Conservation (phyloP, 495 filamentous ascomycete species). For the Aspergillus campestris region DNA sequence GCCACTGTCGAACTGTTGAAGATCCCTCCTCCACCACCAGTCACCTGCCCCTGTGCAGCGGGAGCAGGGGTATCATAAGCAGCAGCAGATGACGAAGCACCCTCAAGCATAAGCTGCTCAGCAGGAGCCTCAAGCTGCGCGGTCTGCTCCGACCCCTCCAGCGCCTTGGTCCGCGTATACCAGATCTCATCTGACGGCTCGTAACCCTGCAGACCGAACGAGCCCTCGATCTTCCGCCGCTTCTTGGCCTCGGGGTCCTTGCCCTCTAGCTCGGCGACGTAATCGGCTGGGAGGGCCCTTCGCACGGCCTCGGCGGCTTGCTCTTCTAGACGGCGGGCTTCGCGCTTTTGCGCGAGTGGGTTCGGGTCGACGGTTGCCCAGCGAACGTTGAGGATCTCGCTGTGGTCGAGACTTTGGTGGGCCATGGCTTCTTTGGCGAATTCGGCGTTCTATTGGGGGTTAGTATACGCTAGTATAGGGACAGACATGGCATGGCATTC, state of each 20-base stretch:
- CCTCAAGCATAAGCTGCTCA: constrained; percentile 37
- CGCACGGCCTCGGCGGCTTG: constrained; percentile 96
- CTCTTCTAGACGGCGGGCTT: constrained; percentile 84
- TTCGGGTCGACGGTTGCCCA: constrained; percentile 98
- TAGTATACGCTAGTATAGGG: too few species aligned
- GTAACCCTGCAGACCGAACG: constrained; percentile 83
- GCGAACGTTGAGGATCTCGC: constrained; percentile 87
- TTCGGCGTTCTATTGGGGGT: constrained; percentile 49
- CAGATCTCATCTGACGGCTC: constrained; percentile 93
- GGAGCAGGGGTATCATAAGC: too few species aligned
- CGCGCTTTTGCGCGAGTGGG: constrained; percentile 86
- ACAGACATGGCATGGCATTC: too few species aligned
- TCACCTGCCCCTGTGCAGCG: constrained; percentile 6
- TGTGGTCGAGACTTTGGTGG: constrained; percentile 76
- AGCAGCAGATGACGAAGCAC: constrained; percentile 13
- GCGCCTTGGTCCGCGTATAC: constrained; percentile 57
- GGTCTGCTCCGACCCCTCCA: constrained; percentile 33
- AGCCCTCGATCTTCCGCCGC: constrained; percentile 80
- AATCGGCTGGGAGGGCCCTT: constrained; percentile 81
- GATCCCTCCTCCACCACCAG: constrained; percentile 48
- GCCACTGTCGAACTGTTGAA: constrained; percentile 74
- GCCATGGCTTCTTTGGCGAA: constrained; percentile 93
- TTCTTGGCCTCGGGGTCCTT: constrained; percentile 78
- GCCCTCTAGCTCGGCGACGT: constrained; percentile 90
- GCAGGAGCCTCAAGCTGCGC: constrained; percentile 36